Evolutionary conservation across 164 flowering plant genomes (phyloP).

Genomic region (Macadamia tetraphylla): DNA sequence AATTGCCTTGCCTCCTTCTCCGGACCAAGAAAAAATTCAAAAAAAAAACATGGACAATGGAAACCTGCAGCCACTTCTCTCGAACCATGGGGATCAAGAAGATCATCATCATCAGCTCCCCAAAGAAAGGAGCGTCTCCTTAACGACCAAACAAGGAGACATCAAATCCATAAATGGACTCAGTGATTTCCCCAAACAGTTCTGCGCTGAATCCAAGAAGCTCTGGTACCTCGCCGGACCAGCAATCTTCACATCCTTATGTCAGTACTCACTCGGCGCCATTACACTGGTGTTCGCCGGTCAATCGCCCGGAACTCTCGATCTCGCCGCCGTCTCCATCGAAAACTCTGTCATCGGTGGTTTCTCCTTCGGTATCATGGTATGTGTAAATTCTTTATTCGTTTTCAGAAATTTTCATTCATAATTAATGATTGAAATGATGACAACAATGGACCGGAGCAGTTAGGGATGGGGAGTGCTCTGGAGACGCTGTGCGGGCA

Average conservation of each 20-base stretch:
- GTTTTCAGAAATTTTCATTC: no score
- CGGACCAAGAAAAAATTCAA: no score
- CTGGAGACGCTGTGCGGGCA: conserved; percentile 36
- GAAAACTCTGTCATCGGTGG: conserved; percentile 66
- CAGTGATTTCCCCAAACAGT: conserved; percentile 1
- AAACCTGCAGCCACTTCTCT: no score
- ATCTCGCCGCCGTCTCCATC: conserved; percentile 71
- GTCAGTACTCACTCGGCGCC: conserved; percentile 71
- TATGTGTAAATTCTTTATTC: background rate
- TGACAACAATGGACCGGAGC: background rate
- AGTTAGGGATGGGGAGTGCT: conserved; percentile 37
- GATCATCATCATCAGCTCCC: no score
- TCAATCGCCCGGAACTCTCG: conserved; percentile 47
- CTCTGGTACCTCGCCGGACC: no score
- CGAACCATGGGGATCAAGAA: no score
- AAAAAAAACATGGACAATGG: no score
- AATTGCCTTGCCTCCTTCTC: no score
- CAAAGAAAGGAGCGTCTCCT: no score
- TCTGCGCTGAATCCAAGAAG: no score
- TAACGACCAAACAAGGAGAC: no score
- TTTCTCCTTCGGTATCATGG: conserved; percentile 62
- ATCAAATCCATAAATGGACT: conserved; percentile 1
- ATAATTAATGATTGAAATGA: no score
- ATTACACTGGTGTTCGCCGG: conserved; percentile 69
- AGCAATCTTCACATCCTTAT: conserved; percentile 62